phyloP scores from a whole-genome alignment of 2,329 filamentous ascomycete genomes.

The Dryadomyces sulphureus region DNA sequence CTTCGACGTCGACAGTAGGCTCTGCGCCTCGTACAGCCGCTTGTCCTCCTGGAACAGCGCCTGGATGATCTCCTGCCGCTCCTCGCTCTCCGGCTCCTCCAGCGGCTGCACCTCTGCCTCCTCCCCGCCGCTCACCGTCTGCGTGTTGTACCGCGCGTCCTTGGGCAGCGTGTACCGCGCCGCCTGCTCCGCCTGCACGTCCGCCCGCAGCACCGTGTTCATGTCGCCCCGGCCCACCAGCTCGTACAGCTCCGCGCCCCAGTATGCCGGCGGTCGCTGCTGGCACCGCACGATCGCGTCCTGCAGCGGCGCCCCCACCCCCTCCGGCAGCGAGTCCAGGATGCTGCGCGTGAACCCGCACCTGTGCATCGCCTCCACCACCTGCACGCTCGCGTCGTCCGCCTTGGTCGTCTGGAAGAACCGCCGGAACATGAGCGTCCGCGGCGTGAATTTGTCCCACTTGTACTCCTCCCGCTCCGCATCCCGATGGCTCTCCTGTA shows the following conservation, averaged over 20 bases:
- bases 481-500: slow-evolving; percentile 20
- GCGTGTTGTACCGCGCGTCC: neutral
- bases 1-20: slow-evolving; percentile 72
- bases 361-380: slow-evolving; percentile 59
- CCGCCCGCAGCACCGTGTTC: slow-evolving; percentile 44
- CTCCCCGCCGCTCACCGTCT: slow-evolving; percentile 47
- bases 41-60: slow-evolving; percentile 86
- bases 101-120: slow-evolving; percentile 44
- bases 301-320: slow-evolving; percentile 63
- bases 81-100: slow-evolving; percentile 69
- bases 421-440: slow-evolving; percentile 54
- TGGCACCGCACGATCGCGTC: slow-evolving; percentile 80
- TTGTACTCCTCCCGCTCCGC: slow-evolving; percentile 19
- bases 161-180: neutral
- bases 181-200: slow-evolving; percentile 19
- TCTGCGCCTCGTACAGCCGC: slow-evolving; percentile 72
- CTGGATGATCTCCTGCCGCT: slow-evolving; percentile 68
- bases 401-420: slow-evolving; percentile 47
- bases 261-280: slow-evolving; percentile 62
- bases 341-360: slow-evolving; percentile 52
- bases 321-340: slow-evolving; percentile 74
- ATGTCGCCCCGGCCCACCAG: slow-evolving; percentile 75
- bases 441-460: slow-evolving; percentile 40
- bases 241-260: slow-evolving; percentile 56
- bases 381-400: slow-evolving; percentile 38